Base-by-base conservation (phyloP, 805 yeast genomes). In the Yamadazyma takamatsuzukensis region DNA sequence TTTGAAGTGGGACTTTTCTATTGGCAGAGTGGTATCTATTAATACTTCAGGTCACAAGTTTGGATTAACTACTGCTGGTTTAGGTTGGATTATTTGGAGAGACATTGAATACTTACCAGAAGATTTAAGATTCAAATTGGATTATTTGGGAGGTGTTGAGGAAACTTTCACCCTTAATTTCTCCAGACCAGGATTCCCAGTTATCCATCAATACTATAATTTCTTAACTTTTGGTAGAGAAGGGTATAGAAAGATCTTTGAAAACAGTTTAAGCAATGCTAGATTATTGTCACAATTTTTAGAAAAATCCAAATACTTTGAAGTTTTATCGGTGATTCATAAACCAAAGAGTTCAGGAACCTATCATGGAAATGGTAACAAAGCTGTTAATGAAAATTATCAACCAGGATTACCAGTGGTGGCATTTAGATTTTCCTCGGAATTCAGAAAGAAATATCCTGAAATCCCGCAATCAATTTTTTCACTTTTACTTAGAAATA, bases 41-140 rank as follows among this genome's bases (percentile, higher is more conserved):
- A 89, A 87, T 64, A 76, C 94, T 8, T 83, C 95, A 1, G 96
- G 96, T 38, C 97, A 88, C 64, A 88, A 88, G 62, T 88, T 84
- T 60, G 97, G 97, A 21, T 67, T 88, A 30, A 83, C 89, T 18
- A 77, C 94, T 16, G 95, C 90, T 8, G 97, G 97, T 26, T 70
- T 85, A 32, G 97, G 97, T 33, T 88, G 96, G 96, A 78, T 88
- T 40, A 61, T 88, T 34, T 89, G 95, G 87, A 77, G 80, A 54
- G 78, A 78, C 53, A 65, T 68, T 26, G 45, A 62, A 25, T 72
- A 70, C 50, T 68, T 88, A 41, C 93, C 96, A 15, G 69, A 78
- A 37, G 77, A 76, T 40, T 68, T 88, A 42, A 73, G 81, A 48
- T 88, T 88, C 62, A 80, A 83, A 44, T 69, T 88, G 51, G 79